Evolutionary conservation across 352 stramenopile species (phyloP), one percentile per base, ranked within the genome.

Genomic region (Globisporangium parvum): DNA sequence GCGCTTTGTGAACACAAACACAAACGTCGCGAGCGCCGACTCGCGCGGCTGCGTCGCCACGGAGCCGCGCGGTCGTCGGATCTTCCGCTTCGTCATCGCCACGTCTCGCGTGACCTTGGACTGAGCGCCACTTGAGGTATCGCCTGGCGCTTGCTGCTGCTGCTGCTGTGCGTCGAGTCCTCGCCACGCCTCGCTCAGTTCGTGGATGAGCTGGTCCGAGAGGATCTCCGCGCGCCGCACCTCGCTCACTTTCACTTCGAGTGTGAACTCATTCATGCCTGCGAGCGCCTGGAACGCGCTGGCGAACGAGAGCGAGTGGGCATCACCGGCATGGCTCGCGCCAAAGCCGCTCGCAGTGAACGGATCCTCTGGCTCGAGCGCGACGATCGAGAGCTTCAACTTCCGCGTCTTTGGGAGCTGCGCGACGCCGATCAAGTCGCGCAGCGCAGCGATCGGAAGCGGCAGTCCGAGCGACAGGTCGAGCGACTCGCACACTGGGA

Each of bases 401-500:
- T 51, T 61, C 3, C 42, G 52, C 4, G 65, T 54, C 37, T 60
- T 61, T 8, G 67, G 55, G 39, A 66, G 59, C 35, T 42, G 51
- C 9, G 39, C 65, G 37, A n/a, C 45, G n/a, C 15, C 24, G 24
- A 76, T 42, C 24, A 78, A 18, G 0, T 63, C 39, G 12, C 51
- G 41, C 1, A 75, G 41, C 15, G 59, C 40, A 11, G 6, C 10
- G 0, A 75, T 50, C n/a, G 67, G 61, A 1, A 71, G 48, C 10
- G 66, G 60, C 18, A 66, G 39, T 4, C 57, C 47, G 1, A 76
- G 48, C 11, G 58, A 51, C 17, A 88, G 67, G 17, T 70, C 59
- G 31, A 85, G 69, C 39, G 55, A 31, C 28, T 83, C 62, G 40
- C 78, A 88, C 10, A 76, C 68, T 17, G 47, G 45, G 15, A 87